Base-by-base conservation (phyloP, 805 yeast genomes). In the Ogataea henricii region DNA sequence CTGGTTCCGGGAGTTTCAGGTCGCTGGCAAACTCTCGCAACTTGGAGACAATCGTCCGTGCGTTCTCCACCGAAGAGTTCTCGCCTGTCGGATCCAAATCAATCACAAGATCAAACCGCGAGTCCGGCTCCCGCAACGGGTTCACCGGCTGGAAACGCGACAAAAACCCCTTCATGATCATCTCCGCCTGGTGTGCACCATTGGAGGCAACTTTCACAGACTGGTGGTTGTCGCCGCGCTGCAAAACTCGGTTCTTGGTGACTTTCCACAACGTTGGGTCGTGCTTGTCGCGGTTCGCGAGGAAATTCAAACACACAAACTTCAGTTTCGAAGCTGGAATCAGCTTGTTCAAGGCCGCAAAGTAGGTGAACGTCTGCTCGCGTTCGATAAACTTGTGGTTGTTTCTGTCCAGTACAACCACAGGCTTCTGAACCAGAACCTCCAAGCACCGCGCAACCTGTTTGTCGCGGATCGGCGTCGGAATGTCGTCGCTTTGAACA, bases 161-260 rank as follows among this genome's bases (percentile, higher is more conserved):
- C 40, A 87, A 70, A 59, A 92, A 91, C 0, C 91, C 89, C 25
- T 70, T 69, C 88, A 92, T 81, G 26, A 94, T 84, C 17, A 73
- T 76, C 27, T 71, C 66, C 0, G 87, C 82, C 43, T 74, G 71
- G 14, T 66, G 65, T 4, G 71, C 70, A 8, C 83, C 81, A 46
- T 77, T 73, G 3, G 66, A 59, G 0, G 59, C 63, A 4, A 72
- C 74, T 54, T 85, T 82, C 32, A 94, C 87, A 1, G 91, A 81
- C 63, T 87, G 96, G 63, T 94, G 99, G 53, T 87, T 85, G 59
- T 90, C 90, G 2, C 97, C 97, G 56, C 99, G 76, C 2, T 62
- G 60, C 5, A 72, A 41, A 0, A 92, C 85, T 46, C 97, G 73
- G 0, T 70, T 63, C 7, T 69, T 65, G 0, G 97, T 87, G 0